These are phyloP conservation scores for Brassica incana DNA, from an alignment of 345 rosid genomes.

Conservation along the genomic window DNA sequence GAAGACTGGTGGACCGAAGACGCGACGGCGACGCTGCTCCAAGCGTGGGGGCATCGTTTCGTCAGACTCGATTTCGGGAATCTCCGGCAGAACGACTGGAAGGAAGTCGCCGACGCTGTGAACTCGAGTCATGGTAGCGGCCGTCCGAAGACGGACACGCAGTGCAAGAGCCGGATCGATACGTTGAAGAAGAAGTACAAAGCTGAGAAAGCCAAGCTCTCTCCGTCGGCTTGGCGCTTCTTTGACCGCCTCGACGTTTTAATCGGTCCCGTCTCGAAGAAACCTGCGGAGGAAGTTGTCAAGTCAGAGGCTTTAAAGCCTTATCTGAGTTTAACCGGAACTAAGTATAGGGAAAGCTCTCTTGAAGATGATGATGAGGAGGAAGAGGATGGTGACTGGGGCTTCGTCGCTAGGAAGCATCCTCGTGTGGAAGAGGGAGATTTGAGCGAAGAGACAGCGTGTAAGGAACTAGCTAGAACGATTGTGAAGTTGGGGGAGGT, in stretches of 20 bases:
- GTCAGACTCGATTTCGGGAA: conserved; percentile 68
- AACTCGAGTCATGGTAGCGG: conserved; percentile 49
- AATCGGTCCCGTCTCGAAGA: conserved; percentile 2
- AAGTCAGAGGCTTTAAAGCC: neutral
- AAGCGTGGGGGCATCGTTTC: conserved; percentile 85
- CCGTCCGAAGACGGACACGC: conserved; percentile 59
- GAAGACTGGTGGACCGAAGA: conserved; percentile 96
- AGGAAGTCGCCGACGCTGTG: conserved; percentile 70
- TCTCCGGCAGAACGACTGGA: conserved; percentile 81
- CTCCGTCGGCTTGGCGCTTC: conserved; percentile 1
- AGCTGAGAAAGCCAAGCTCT: conserved; percentile 1
- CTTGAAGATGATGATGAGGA: neutral
- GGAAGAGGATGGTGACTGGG: conserved; percentile 37
- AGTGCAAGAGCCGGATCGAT: conserved; percentile 73
- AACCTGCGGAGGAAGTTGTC: neutral
- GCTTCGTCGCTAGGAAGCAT: conserved; percentile 43
- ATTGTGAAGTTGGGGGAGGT: conserved; percentile 64
- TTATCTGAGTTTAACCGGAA: neutral
- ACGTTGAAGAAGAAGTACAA: conserved; percentile 41
- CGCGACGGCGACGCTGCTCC: conserved; percentile 69
- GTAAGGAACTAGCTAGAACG: conserved; percentile 58
- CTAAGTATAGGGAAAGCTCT: neutral
- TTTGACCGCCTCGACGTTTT: conserved; percentile 6
- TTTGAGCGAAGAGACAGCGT: conserved; percentile 36
- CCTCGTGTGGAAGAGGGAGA: conserved; percentile 42